Conservation (phyloP, 2,329 filamentous ascomycete genomes). For the Chaetomium sp. region DNA sequence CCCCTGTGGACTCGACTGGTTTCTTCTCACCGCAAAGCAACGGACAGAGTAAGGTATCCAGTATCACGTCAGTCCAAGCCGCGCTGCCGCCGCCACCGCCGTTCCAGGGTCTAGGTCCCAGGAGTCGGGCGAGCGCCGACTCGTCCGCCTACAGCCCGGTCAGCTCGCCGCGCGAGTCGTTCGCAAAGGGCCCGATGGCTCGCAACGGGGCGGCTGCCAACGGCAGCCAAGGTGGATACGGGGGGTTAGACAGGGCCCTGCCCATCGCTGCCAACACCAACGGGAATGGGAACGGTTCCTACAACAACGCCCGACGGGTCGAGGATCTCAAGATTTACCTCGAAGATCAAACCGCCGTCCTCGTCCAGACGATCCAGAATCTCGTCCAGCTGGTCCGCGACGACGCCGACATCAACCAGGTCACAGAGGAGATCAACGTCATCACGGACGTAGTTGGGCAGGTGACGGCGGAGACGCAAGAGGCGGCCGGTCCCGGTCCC, state of each 20-base stretch:
- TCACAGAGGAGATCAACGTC: constrained; percentile 69
- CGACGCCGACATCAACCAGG: constrained; percentile 63
- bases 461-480: constrained; percentile 67
- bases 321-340: constrained; percentile 70
- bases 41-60: constrained; percentile 40
- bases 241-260: constrained; percentile 42
- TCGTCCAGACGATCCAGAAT: constrained; percentile 81
- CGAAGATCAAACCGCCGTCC: constrained; percentile 76
- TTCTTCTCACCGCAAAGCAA: constrained; percentile 66
- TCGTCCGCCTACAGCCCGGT: constrained; percentile 76
- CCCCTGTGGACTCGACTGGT: constrained; percentile 66
- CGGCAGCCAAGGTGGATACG: constrained; percentile 45
- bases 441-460: constrained; percentile 72
- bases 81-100: constrained; percentile 54
- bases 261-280: constrained; percentile 45
- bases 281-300: constrained; percentile 41
- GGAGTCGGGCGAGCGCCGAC: constrained; percentile 61
- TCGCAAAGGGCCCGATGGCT: constrained; percentile 37
- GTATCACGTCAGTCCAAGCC: constrained; percentile 42
- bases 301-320: constrained; percentile 43
- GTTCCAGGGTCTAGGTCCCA: constrained; percentile 59
- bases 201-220: constrained; percentile 31
- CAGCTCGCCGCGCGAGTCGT: constrained; percentile 67
- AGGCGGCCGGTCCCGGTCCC: constrained; percentile 44
- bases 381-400: constrained; percentile 72